Evolutionary conservation across 208 protist species (phyloP).

Genomic region (Herpetomonas tarakana): DNA sequence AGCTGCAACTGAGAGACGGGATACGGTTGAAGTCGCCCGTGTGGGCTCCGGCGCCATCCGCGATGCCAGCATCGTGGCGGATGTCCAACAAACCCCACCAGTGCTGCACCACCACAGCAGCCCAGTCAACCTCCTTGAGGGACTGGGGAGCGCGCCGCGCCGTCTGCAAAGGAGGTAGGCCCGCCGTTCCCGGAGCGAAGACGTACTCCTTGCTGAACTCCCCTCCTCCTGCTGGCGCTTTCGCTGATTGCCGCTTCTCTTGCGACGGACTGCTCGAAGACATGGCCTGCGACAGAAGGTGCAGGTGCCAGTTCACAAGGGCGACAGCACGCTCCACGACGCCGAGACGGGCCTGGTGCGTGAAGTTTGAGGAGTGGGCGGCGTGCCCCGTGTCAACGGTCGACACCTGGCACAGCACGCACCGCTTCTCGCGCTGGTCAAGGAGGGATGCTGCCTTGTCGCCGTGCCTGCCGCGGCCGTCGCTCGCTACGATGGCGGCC

Average conservation of each 20-base stretch:
- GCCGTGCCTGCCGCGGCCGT: background rate
- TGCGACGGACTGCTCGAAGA: background rate
- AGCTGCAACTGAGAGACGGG: conserved; percentile 20
- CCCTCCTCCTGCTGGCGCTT: background rate
- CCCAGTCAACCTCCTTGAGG: background rate
- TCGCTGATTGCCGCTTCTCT: background rate
- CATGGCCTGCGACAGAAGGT: background rate
- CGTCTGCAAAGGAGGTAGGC: background rate
- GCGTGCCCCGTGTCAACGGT: conserved; percentile 4
- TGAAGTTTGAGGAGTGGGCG: conserved; percentile 28
- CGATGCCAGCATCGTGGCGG: background rate
- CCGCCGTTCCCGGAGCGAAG: background rate
- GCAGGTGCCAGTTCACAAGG: conserved; percentile 32
- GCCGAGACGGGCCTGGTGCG: conserved; percentile 48
- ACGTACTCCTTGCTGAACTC: background rate
- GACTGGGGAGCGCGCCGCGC: background rate
- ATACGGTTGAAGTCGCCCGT: conserved; percentile 15
- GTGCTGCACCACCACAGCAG: background rate
- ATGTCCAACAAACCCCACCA: background rate
- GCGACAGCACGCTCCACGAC: conserved; percentile 49
- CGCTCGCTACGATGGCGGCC: background rate
- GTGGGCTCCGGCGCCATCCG: background rate
- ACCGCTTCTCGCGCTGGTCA: conserved; percentile 2
- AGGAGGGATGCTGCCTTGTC: background rate
- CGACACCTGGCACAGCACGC: conserved; percentile 17